phyloP scores from a whole-genome alignment of 2,329 filamentous ascomycete species.

The Colletotrichum camelliae region DNA sequence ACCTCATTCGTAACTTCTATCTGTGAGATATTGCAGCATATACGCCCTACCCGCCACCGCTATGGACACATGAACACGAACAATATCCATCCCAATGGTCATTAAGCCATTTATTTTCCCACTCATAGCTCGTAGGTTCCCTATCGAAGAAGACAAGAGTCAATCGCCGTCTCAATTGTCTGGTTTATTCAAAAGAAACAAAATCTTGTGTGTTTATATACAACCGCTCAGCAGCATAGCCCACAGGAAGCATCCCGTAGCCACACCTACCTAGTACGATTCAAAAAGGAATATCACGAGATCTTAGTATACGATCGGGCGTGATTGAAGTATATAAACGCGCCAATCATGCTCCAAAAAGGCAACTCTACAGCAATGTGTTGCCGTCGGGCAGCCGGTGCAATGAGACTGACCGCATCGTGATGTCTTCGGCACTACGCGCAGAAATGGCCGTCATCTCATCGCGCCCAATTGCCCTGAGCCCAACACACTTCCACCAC shows the following conservation, averaged over 20 bases:
- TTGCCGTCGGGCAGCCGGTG: too few species aligned
- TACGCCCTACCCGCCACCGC: neutral
- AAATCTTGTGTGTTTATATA: neutral
- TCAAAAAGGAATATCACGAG: neutral
- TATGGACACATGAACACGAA: too few species aligned
- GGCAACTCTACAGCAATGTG: neutral
- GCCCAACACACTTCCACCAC: too few species aligned
- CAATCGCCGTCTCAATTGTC: too few species aligned
- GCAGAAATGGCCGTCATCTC: neutral
- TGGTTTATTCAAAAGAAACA: too few species aligned
- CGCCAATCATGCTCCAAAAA: rapidly evolving
- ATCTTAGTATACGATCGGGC: too few species aligned
- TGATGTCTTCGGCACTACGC: neutral
- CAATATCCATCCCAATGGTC: too few species aligned
- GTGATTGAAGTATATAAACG: neutral
- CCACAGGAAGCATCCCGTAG: rapidly evolving
- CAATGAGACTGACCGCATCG: too few species aligned
- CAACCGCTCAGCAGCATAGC: rapidly evolving
- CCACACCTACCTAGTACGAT: neutral
- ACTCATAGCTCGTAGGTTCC: too few species aligned
- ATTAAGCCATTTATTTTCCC: too few species aligned
- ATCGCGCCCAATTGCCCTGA: too few species aligned
- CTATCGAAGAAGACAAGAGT: too few species aligned
- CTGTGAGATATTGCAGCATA: neutral
- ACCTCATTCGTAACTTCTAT: neutral